phyloP scores from a whole-genome alignment of 2,329 filamentous ascomycete species.

The Pyricularia sp. region DNA sequence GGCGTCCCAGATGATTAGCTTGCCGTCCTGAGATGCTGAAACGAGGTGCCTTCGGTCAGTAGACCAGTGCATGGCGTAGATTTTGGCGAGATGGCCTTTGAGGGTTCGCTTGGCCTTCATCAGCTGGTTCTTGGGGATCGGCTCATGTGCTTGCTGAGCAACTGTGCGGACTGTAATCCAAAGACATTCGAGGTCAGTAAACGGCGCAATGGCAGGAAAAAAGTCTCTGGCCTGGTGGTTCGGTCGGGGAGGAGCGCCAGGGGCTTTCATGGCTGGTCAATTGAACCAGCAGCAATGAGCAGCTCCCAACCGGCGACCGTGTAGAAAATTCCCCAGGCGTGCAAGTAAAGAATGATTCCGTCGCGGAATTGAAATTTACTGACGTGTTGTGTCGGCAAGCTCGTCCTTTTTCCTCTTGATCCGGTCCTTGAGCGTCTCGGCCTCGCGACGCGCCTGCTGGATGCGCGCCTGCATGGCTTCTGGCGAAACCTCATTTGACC shows the following conservation, averaged over 20 bases:
- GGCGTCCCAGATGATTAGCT: slow-evolving; percentile 99
- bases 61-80: slow-evolving; percentile 99
- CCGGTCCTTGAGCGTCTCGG: slow-evolving; percentile 91
- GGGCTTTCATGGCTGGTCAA: neutral
- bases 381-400: slow-evolving; percentile 93
- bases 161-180: slow-evolving; percentile 66
- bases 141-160: slow-evolving; percentile 81
- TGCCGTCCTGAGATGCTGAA: slow-evolving; percentile 95
- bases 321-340: neutral
- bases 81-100: slow-evolving; percentile 97
- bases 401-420: slow-evolving; percentile 99
- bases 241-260: slow-evolving; percentile 3
- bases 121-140: slow-evolving; percentile 75
- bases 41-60: slow-evolving; percentile 95
- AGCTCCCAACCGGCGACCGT: neutral
- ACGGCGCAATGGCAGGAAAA: neutral
- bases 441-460: slow-evolving; percentile 86
- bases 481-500: slow-evolving; percentile 50
- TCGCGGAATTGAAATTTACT: slow-evolving; percentile 27
- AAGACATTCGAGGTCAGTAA: slow-evolving; percentile 9
- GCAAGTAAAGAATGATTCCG: neutral
- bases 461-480: slow-evolving; percentile 87
- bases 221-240: neutral
- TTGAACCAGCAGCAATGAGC: neutral
- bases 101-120: slow-evolving; percentile 97